phyloP scores from a whole-genome alignment of 768 basidiomycete genomes.

The Russula sp. region DNA sequence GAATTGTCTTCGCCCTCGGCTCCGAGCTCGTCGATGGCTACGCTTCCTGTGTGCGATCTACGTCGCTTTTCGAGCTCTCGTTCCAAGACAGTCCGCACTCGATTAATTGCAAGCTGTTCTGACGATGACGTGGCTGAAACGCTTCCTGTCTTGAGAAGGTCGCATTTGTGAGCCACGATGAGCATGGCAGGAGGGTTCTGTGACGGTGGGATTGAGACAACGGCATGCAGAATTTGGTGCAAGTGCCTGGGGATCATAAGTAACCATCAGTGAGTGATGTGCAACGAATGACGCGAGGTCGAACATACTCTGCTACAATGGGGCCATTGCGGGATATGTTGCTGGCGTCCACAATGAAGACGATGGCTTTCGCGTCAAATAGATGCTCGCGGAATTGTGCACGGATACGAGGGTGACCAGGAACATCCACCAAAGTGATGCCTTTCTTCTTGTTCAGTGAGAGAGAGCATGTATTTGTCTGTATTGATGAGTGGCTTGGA shows the following conservation, averaged over 20 bases:
- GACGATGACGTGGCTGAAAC: slow-evolving; percentile 33
- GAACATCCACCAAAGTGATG: slow-evolving; percentile 63
- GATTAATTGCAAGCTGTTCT: slow-evolving; percentile 52
- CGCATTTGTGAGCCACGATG: slow-evolving; percentile 72
- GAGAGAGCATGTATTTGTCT: slow-evolving; percentile 54
- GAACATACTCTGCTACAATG: slow-evolving; percentile 71
- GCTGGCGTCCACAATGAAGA: slow-evolving; percentile 76
- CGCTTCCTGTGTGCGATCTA: slow-evolving; percentile 53
- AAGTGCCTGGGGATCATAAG: slow-evolving; percentile 49
- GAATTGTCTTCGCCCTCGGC: slow-evolving; percentile 48
- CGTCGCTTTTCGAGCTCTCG: slow-evolving; percentile 79
- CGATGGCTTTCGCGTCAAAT: slow-evolving; percentile 54
- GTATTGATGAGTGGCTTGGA: slow-evolving; percentile 72
- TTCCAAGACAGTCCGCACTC: slow-evolving; percentile 73
- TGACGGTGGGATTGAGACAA: slow-evolving; percentile 70
- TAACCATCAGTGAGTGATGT: slow-evolving; percentile 1
- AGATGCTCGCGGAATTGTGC: slow-evolving; percentile 67
- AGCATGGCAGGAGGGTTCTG: slow-evolving; percentile 52
- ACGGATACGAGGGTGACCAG: slow-evolving; percentile 79
- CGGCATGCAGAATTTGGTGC: slow-evolving; percentile 61
- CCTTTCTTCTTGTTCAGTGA: slow-evolving; percentile 40
- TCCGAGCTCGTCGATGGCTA: slow-evolving; percentile 69
- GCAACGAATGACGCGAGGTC: slow-evolving; percentile 1
- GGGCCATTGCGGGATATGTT: slow-evolving; percentile 71
- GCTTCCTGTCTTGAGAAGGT: slow-evolving; percentile 52